These are phyloP conservation scores for Ustanciosporium gigantosporum DNA, from an alignment of 1,284 basidiomycete species.

Conservation along the genomic window DNA sequence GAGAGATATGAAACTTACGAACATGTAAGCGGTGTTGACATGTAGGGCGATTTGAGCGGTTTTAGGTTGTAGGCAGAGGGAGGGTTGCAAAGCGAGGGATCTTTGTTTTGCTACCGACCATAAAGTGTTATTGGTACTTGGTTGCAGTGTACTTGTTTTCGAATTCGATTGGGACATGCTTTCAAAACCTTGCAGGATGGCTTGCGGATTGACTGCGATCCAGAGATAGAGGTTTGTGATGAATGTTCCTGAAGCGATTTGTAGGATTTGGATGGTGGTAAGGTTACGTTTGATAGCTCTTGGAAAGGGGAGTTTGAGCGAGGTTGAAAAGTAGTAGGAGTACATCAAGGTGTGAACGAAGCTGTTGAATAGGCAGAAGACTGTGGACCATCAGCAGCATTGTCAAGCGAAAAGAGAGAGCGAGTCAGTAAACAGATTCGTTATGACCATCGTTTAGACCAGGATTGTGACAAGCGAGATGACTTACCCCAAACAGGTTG, in stretches of 20 bases:
- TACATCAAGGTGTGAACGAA: conserved; percentile 54
- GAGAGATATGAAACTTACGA: conserved; percentile 21
- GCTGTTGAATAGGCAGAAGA: conserved; percentile 56
- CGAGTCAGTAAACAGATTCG: not conserved
- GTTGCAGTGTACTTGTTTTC: not conserved
- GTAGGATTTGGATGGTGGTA: conserved; percentile 53
- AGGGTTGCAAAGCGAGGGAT: conserved; percentile 10
- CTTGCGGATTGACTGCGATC: conserved; percentile 17
- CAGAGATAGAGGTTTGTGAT: conserved; percentile 52
- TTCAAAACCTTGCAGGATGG: conserved; percentile 10
- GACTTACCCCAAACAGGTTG: conserved; percentile 48
- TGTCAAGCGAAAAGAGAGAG: no score
- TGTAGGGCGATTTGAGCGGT: conserved; percentile 48
- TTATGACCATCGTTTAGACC: no score
- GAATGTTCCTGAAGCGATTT: conserved; percentile 50
- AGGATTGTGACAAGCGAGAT: not conserved
- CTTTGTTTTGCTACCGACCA: conserved; percentile 22
- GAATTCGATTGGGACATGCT: no score
- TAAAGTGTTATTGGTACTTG: no score
- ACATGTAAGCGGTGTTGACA: conserved; percentile 46
- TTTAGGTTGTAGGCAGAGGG: conserved; percentile 39
- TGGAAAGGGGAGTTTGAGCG: conserved; percentile 50
- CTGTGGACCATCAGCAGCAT: no score
- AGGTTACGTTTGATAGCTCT: conserved; percentile 49
- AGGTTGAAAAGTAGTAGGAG: conserved; percentile 50